phyloP scores from a whole-genome alignment of 441 rosid species.

The Arabidopsis hybrid region DNA sequence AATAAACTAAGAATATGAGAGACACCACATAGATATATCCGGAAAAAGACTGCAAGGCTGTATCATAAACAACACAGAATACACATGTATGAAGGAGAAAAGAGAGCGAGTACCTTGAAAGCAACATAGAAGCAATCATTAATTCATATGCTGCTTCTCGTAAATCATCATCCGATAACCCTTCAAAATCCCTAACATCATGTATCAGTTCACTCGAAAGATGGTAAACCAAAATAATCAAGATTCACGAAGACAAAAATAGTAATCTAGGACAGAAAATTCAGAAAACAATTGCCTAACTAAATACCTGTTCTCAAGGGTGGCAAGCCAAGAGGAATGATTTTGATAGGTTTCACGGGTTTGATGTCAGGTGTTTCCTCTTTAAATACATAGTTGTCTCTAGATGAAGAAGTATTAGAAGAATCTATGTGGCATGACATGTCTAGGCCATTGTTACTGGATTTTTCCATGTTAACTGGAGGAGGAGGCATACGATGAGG shows the following conservation, averaged over 20 bases:
- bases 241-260: conserved; percentile 2
- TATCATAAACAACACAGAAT: conserved; percentile 18
- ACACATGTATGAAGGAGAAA: neutral
- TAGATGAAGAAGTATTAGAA: conserved; percentile 38
- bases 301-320: conserved; percentile 78
- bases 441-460: conserved; percentile 43
- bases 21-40: conserved; percentile 34
- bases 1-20: conserved; percentile 38
- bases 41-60: conserved; percentile 14
- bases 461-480: conserved; percentile 43
- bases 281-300: conserved; percentile 8
- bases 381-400: conserved; percentile 44
- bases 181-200: conserved; percentile 92
- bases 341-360: conserved; percentile 48
- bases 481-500: conserved; percentile 82
- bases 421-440: conserved; percentile 46
- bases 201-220: conserved; percentile 86
- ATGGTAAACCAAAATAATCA: conserved; percentile 33
- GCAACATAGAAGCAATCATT: conserved; percentile 72
- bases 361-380: conserved; percentile 46
- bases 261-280: conserved; percentile 10
- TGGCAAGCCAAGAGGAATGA: conserved; percentile 76
- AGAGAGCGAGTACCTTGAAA: conserved; percentile 67
- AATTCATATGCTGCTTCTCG: conserved; percentile 93
- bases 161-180: conserved; percentile 96